These are phyloP conservation scores for Lagenidium giganteum DNA, from an alignment of 352 stramenopile species.

Conservation along the genomic window DNA sequence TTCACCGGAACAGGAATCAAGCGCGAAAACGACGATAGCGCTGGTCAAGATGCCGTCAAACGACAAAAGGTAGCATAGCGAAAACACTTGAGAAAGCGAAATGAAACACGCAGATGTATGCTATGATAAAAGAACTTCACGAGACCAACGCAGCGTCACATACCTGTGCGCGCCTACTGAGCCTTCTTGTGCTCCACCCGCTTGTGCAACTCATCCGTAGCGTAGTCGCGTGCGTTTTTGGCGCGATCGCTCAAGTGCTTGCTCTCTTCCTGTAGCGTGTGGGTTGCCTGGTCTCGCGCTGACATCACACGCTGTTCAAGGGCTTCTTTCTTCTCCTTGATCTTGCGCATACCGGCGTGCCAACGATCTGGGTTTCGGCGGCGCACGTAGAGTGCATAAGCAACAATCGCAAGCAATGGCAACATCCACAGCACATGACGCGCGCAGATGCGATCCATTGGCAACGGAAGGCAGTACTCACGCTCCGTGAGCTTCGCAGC, in stretches of 20 bases:
- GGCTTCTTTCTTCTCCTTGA: constrained; percentile 35
- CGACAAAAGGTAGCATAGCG: constrained; percentile 45
- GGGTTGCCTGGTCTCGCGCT: constrained; percentile 31
- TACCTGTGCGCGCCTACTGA: constrained; percentile 2
- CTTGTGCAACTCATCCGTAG: constrained; percentile 7
- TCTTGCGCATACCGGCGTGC: constrained; percentile 44
- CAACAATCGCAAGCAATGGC: constrained; percentile 30
- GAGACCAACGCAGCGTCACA: background rate
- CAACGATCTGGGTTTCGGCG: constrained; percentile 67
- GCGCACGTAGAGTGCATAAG: constrained; percentile 36
- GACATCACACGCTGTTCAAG: constrained; percentile 39
- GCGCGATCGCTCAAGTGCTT: constrained; percentile 6
- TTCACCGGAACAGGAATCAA: constrained; percentile 13
- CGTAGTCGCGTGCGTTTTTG: background rate
- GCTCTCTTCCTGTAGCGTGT: constrained; percentile 27
- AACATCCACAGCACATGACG: constrained; percentile 39
- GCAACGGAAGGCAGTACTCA: constrained; percentile 49
- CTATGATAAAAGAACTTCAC: background rate
- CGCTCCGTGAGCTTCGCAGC: constrained; percentile 35
- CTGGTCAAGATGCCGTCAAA: too few relatives aligned
- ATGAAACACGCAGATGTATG: background rate
- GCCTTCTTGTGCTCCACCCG: constrained; percentile 33
- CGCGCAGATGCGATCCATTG: constrained; percentile 33
- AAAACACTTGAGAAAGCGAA: background rate
- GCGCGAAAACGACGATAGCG: constrained; percentile 23